phyloP scores from a whole-genome alignment of 2,329 filamentous ascomycete species.

The Xylariaceae sp. region DNA sequence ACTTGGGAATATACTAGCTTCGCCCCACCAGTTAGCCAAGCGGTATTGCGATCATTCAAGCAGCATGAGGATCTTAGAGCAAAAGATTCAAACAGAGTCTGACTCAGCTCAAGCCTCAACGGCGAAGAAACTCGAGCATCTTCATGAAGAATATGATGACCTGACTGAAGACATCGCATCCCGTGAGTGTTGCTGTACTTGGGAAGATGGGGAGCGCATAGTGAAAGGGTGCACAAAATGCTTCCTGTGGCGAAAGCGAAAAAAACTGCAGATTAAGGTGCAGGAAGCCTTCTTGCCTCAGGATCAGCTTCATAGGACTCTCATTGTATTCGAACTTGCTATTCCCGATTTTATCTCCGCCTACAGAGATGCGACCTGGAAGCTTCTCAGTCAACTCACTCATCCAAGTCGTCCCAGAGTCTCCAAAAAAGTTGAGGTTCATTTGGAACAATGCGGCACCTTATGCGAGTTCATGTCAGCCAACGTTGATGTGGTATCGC shows the following conservation, averaged over 20 bases:
- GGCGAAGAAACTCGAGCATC: constrained; percentile 9
- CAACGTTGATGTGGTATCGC: constrained; percentile 13
- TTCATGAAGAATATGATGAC: constrained; percentile 25
- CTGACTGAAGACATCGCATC: constrained; percentile 34
- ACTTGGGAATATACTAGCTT: constrained; percentile 46
- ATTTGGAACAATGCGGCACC: constrained; percentile 19
- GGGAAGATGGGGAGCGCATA: constrained; percentile 30
- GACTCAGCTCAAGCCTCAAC: constrained; percentile 14
- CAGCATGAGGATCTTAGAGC: constrained; percentile 18
- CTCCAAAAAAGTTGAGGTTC: constrained; percentile 13
- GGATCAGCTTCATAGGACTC: constrained; percentile 34
- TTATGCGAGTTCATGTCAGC: constrained; percentile 14
- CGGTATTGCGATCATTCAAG: constrained; percentile 41
- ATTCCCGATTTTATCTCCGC: constrained; percentile 42
- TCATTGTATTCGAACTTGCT: constrained; percentile 51
- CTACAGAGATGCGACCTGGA: constrained; percentile 55
- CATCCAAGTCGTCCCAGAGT: constrained; percentile 20
- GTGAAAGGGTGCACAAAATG: constrained; percentile 44
- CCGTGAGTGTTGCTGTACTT: constrained; percentile 32
- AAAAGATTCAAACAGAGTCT: constrained; percentile 16
- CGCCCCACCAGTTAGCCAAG: constrained; percentile 41
- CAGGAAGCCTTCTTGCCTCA: constrained; percentile 51
- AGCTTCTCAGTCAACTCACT: constrained; percentile 39
- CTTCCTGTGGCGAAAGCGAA: constrained; percentile 33
- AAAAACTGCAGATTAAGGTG: constrained; percentile 41